Evolutionary conservation across 352 stramenopile genomes (phyloP), one percentile per base, ranked within the genome.

Genomic region (Globisporangium radiosum): DNA sequence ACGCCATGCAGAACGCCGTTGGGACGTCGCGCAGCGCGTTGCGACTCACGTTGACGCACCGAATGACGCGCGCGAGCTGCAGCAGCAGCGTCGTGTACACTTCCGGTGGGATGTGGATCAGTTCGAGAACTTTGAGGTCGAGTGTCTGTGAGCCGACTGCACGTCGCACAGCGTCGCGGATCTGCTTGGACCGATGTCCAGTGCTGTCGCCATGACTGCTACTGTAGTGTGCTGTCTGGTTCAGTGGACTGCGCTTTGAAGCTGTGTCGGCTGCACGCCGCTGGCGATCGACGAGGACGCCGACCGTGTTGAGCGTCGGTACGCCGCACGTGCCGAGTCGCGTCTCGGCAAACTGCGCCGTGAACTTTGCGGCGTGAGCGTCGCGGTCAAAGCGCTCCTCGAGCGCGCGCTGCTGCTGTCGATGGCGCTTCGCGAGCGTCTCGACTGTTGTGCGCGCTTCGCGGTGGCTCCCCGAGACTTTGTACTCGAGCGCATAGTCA

Each of bases 261-360:
- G 65, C 1, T 8, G 52, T 10, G 11, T 47, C 52, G 5, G 38
- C 52, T 1, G 38, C 17, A 25, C 52, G 52, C 4, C 77, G 71
- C 47, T 87, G 71, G 2, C 81, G 65, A 42, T 72, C 65, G 45
- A 90, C 84, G 19, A 73, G 59, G 11, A 90, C 73, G 48, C 63
- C 69, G 63, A 88, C 75, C 0, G 69, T 78, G 54, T 92, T 92
- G 40, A 92, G 59, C 4, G 78, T 90, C 11, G 78, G 78, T n/a
- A 65, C 45, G 8, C 80, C 80, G 15, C 72, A 85, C 3, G 82
- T 89, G 17, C 69, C 80, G 2, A 92, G 65, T 25, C 80, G 65
- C 11, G 68, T 84, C 68, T 90, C 80, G 5, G 73, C 66, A 33
- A 90, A 90, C 33, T 60, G 64, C 33, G 76, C 59, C n/a, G 60